Base-by-base conservation (phyloP, 176 grass and related monocot genomes). In the Ampelocalamus luodianensis region DNA sequence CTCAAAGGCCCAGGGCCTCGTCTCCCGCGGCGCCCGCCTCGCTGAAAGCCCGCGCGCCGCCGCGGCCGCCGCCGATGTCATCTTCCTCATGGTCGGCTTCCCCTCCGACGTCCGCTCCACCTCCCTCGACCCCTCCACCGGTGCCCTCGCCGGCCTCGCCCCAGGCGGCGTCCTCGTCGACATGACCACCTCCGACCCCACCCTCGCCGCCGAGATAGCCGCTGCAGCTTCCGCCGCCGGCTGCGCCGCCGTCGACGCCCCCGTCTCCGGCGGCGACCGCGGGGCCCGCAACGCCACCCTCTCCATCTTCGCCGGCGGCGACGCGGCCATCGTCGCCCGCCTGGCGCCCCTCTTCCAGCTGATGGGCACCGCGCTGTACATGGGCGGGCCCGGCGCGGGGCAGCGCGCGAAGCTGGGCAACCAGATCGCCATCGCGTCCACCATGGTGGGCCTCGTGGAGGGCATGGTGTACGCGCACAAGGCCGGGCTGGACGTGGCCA, bases 81-180 rank as follows among this genome's bases (percentile, higher is more conserved):
- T 96, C 78, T 99, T 96, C 68, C 91, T 99, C 90, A 99, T 99
- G 89, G 96, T 99, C 55, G 96, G 96, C 15, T 96, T 96, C 61
- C 92, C 91, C 46, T 91, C 92, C 4, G 91, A 97, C 42, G 92
- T 97, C 79, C 95, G 92, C 78, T 44, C 83, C 36, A 92, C 91
- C 32, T 75, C 83, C 73, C 88, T 99, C 69, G 90, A 96, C 62
- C 88, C 90, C 10, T 78, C 88, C 65, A 73, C 83, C 0, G 96
- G 96, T 5, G 91, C 85, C 32, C 88, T 99, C 50, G 74, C 91
- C 0, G 93, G 96, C 26, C 81, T 94, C 29, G 40, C 93, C 8
- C 88, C 88, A 5, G 96, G 96, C 12, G 92, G 91, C 2, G 75
- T 96, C 63, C 84, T 99, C 34, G 91, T 99, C 39, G 90, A 99